Percentiles rank a stretch among this genome's conserved stretches.
Evolutionary conservation across 805 yeast species (phyloP).

Genomic region (Yarrowia sp.): DNA sequence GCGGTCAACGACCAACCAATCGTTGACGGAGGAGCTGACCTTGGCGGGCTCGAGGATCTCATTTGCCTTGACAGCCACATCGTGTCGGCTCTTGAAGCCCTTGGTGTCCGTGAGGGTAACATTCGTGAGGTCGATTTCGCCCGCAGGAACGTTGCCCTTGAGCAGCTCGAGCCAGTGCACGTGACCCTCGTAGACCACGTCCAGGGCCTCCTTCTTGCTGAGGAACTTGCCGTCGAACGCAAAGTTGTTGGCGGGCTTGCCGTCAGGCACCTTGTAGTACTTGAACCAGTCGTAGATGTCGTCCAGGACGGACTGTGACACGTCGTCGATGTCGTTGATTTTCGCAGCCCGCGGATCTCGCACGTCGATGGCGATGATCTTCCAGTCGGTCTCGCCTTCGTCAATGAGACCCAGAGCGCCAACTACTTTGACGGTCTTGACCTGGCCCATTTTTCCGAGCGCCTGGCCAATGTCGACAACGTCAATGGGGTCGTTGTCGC

Average conservation of each 20-base stretch:
- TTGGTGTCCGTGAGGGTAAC: slow-evolving; percentile 60
- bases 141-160: slow-evolving; percentile 50
- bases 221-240: slow-evolving; percentile 70
- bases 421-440: slow-evolving; percentile 84
- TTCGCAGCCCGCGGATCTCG: slow-evolving; percentile 63
- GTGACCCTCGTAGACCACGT: slow-evolving; percentile 61
- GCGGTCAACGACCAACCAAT: slow-evolving; percentile 10
- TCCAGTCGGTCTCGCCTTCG: slow-evolving; percentile 98
- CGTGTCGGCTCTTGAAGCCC: slow-evolving; percentile 45
- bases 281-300: slow-evolving; percentile 77
- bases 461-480: slow-evolving; percentile 82
- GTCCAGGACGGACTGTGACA: slow-evolving; percentile 71
- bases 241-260: slow-evolving; percentile 71
- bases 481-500: slow-evolving; percentile 95
- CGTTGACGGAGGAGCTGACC: slow-evolving; percentile 9
- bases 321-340: slow-evolving; percentile 64
- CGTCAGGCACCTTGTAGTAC: slow-evolving; percentile 79
- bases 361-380: slow-evolving; percentile 66
- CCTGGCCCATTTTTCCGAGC: slow-evolving; percentile 59
- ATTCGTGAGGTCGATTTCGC: slow-evolving; percentile 66
- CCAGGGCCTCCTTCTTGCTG: slow-evolving; percentile 56
- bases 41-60: slow-evolving; percentile 15
- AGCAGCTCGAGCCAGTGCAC: slow-evolving; percentile 67
- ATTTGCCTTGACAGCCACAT: neutral
- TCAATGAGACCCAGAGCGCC: slow-evolving; percentile 95